A percentile compares a stretch with the other conserved stretches of the same genome.
Conservation (phyloP, 2,329 filamentous ascomycete species). For the Alternaria sp. region DNA sequence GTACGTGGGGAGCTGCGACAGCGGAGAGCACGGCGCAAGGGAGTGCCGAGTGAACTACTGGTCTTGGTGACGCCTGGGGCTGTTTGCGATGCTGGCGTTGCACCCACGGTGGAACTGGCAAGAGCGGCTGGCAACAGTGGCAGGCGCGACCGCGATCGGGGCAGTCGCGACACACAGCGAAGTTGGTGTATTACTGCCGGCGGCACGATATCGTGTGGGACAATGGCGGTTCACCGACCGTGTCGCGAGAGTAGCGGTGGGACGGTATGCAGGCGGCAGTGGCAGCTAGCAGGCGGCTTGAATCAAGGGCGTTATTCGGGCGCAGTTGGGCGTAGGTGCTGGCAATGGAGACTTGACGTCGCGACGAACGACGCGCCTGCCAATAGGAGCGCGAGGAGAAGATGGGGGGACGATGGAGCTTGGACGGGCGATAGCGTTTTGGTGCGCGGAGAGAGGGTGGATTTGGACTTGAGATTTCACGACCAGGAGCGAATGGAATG, state of each 20-base stretch:
- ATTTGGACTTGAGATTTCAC: background rate
- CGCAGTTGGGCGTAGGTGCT: conserved; percentile 22
- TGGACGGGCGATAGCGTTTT: conserved; percentile 15
- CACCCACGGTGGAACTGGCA: conserved; percentile 6
- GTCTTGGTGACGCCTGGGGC: conserved; percentile 5
- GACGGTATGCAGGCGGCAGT: conserved; percentile 25
- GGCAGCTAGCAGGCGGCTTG: conserved; percentile 19
- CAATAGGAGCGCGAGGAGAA: conserved; percentile 24
- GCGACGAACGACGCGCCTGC: conserved; percentile 18
- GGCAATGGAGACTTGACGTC: conserved; percentile 22
- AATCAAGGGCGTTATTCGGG: conserved; percentile 23
- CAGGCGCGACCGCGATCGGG: conserved; percentile 19
- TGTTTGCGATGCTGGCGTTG: conserved; percentile 13
- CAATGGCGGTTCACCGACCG: conserved; percentile 11
- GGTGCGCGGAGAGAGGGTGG: conserved; percentile 11
- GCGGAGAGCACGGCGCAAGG: conserved; percentile 28
- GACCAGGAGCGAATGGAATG: conserved; percentile 6
- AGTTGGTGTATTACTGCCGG: conserved; percentile 2
- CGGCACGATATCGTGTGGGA: conserved; percentile 25
- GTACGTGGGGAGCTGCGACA: conserved; percentile 28
- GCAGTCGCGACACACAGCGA: conserved; percentile 17
- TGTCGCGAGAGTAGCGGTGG: conserved; percentile 21
- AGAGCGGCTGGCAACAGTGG: conserved; percentile 9
- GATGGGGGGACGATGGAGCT: conserved; percentile 19
- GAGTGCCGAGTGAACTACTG: conserved; percentile 17